These are phyloP conservation scores for Aspergillus phoenicis DNA, from an alignment of 2,329 filamentous ascomycete species.

Conservation along the genomic window DNA sequence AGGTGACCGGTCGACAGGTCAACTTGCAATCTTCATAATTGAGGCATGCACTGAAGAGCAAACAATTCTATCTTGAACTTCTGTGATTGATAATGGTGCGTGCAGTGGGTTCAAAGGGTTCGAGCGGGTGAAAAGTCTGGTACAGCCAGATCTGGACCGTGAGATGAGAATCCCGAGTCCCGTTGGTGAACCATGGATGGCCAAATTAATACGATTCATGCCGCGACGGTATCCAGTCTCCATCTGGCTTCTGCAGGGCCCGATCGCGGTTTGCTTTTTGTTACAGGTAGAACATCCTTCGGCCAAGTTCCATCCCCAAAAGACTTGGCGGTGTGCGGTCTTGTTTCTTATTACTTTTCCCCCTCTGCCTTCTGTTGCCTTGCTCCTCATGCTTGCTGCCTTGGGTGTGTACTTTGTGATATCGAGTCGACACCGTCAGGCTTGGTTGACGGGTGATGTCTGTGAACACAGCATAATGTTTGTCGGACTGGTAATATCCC, in stretches of 20 bases:
- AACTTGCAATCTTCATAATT: not conserved
- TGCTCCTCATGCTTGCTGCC: not conserved
- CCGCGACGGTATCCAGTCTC: not conserved
- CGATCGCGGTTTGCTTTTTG: not conserved
- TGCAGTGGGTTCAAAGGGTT: not conserved
- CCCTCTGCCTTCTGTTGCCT: conserved; percentile 4
- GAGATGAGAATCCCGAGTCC: not conserved
- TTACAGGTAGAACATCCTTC: not conserved
- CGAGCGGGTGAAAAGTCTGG: not conserved
- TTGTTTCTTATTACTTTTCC: not conserved
- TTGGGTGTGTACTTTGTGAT: not conserved
- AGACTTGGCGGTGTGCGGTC: not conserved
- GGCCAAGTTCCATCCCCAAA: not conserved
- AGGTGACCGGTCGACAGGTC: not conserved
- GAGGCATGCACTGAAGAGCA: not conserved
- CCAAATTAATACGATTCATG: not conserved
- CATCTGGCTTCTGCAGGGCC: conserved; percentile 5
- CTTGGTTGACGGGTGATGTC: not conserved
- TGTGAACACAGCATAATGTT: not conserved
- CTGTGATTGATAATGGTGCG: no score
- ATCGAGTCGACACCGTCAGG: not conserved
- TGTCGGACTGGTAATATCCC: not conserved
- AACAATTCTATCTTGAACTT: no score
- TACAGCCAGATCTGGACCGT: conserved; percentile 6
- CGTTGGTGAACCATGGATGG: conserved; percentile 11